Evolutionary conservation across 2,329 filamentous ascomycete species (phyloP).

Genomic region (Penicillium sp.): DNA sequence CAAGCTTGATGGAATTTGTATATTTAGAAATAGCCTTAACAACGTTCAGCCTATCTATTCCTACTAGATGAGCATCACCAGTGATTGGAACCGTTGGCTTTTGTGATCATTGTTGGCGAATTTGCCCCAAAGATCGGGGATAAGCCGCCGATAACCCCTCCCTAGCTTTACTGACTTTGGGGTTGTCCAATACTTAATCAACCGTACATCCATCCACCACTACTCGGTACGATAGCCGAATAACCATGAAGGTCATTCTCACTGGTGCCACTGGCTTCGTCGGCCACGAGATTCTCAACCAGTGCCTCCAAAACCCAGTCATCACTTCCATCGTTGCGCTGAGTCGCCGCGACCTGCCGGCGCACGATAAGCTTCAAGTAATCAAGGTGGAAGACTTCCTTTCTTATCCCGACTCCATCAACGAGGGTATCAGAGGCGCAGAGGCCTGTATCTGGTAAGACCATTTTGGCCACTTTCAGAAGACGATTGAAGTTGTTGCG

Average conservation of each 20-base stretch:
- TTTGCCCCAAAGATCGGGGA: too few species aligned
- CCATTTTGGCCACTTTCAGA: not conserved
- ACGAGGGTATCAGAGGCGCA: constrained; percentile 42
- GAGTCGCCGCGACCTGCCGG: constrained; percentile 48
- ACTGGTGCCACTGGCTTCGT: constrained; percentile 19
- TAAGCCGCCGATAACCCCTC: too few species aligned
- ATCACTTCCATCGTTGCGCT: constrained; percentile 55
- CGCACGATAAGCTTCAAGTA: constrained; percentile 50
- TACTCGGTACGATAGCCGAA: too few species aligned
- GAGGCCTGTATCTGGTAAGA: constrained; percentile 47
- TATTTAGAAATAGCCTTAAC: too few species aligned
- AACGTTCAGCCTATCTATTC: too few species aligned
- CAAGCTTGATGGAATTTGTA: too few species aligned
- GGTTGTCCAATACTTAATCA: too few species aligned
- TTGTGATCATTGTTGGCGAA: too few species aligned
- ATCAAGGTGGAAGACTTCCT: constrained; percentile 56
- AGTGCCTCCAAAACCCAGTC: constrained; percentile 49
- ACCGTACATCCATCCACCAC: too few species aligned
- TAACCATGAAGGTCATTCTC: constrained; percentile 19
- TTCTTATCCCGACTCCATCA: constrained; percentile 47
- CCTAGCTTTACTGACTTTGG: too few species aligned
- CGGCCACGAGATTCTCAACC: constrained; percentile 47
- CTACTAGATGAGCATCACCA: too few species aligned
- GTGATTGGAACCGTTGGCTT: too few species aligned
- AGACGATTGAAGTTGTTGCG: not conserved